Percentiles rank a stretch among this genome's conserved stretches.
phyloP scores from a whole-genome alignment of 805 yeast species.

The Myxozyma vanderwaltii region DNA sequence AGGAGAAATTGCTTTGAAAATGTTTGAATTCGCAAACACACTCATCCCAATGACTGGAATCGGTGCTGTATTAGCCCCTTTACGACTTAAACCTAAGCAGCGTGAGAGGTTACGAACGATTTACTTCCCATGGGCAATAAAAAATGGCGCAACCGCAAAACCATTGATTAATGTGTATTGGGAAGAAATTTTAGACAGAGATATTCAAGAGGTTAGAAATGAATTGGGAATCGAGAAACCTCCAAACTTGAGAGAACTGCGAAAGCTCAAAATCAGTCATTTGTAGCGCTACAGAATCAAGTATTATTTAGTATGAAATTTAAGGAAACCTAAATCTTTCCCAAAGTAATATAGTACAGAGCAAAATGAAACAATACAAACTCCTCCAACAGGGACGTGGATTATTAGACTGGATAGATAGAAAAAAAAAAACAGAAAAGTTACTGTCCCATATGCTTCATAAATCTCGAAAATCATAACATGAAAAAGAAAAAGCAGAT shows the following conservation, averaged over 20 bases:
- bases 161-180: conserved; percentile 87
- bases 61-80: conserved; percentile 88
- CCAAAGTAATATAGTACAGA: too few relatives aligned
- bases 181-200: conserved; percentile 78
- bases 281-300: too few relatives aligned
- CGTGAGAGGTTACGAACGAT: conserved; percentile 63
- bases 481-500: too few relatives aligned
- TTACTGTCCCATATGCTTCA: too few relatives aligned
- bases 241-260: conserved; percentile 70
- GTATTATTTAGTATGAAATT: too few relatives aligned
- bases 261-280: conserved; percentile 38
- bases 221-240: conserved; percentile 77
- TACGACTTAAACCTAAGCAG: conserved; percentile 66
- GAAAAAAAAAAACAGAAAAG: too few relatives aligned
- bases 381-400: too few relatives aligned
- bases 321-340: too few relatives aligned
- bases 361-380: too few relatives aligned
- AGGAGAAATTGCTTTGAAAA: conserved; percentile 90
- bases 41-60: conserved; percentile 95
- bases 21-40: conserved; percentile 83
- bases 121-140: conserved; percentile 86
- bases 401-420: too few relatives aligned
- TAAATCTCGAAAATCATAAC: too few relatives aligned
- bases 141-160: conserved; percentile 68
- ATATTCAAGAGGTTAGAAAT: conserved; percentile 68